A percentile compares a stretch with the other conserved stretches of the same genome.
phyloP scores from a whole-genome alignment of 2,329 filamentous ascomycete genomes.

The Setomelanomma holmii region DNA sequence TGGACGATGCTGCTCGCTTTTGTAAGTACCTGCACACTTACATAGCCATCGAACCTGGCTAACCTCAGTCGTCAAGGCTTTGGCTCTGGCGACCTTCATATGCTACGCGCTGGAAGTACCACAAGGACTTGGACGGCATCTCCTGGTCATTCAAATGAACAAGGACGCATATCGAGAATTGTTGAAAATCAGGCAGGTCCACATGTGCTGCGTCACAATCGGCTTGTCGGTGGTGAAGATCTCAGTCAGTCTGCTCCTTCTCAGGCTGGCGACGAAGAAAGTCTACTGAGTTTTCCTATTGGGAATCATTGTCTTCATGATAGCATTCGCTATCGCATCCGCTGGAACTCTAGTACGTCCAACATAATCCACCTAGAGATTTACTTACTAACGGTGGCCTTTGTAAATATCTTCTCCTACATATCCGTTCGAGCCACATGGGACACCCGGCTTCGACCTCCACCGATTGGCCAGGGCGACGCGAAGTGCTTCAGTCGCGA shows the following conservation, averaged over 20 bases:
- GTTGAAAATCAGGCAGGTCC: constrained; percentile 51
- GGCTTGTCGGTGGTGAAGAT: constrained; percentile 57
- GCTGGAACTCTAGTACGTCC: constrained; percentile 44
- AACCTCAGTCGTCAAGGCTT: not conserved
- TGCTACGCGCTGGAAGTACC: constrained; percentile 56
- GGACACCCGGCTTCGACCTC: constrained; percentile 46
- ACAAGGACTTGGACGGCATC: constrained; percentile 58
- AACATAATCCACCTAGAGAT: not conserved
- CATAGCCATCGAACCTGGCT: not conserved
- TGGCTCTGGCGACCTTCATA: constrained; percentile 27
- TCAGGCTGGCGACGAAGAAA: constrained; percentile 53
- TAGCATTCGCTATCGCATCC: constrained; percentile 52
- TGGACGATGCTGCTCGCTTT: constrained; percentile 53
- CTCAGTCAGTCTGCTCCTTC: constrained; percentile 56
- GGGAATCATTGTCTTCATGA: constrained; percentile 53
- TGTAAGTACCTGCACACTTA: constrained; percentile 32
- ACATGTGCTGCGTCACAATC: constrained; percentile 56
- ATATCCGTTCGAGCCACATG: constrained; percentile 54
- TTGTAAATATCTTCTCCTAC: constrained; percentile 53
- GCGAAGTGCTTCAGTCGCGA: constrained; percentile 53
- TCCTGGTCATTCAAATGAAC: constrained; percentile 43
- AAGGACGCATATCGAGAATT: constrained; percentile 43
- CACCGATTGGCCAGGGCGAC: constrained; percentile 30
- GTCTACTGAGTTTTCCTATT: constrained; percentile 52
- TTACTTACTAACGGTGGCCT: not conserved